Evolutionary conservation across 2,329 filamentous ascomycete genomes (phyloP).

Genomic region (Diplodia mutila): DNA sequence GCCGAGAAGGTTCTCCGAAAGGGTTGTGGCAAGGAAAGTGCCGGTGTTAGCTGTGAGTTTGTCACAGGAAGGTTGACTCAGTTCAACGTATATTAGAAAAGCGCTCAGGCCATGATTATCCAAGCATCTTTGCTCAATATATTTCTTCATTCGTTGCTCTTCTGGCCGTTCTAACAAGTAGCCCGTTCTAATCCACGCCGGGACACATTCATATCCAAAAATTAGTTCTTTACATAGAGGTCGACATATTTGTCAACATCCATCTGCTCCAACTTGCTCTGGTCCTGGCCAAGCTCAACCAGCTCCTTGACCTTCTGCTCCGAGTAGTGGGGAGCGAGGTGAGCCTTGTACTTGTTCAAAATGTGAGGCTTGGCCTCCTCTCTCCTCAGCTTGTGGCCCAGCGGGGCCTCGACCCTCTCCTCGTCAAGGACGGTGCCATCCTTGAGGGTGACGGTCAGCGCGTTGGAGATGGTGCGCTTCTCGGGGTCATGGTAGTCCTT

Average conservation of each 20-base stretch:
- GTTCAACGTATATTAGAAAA: neutral
- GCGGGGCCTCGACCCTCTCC: slow-evolving; percentile 88
- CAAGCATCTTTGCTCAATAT: neutral
- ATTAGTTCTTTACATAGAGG: slow-evolving; percentile 66
- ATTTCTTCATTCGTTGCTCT: neutral
- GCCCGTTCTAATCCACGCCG: neutral
- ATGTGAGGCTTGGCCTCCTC: slow-evolving; percentile 99
- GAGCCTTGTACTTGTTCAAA: slow-evolving; percentile 90
- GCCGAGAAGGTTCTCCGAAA: too few relatives aligned
- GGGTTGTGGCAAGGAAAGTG: neutral
- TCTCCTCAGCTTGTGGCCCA: slow-evolving; percentile 86
- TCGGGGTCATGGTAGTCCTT: slow-evolving; percentile 91
- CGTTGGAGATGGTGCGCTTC: slow-evolving; percentile 96
- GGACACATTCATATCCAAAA: neutral
- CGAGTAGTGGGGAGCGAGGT: slow-evolving; percentile 81
- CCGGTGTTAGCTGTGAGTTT: neutral
- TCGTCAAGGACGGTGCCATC: slow-evolving; percentile 92
- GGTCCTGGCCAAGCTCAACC: slow-evolving; percentile 76
- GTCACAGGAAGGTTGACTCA: neutral
- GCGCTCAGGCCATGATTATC: neutral
- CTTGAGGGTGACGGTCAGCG: slow-evolving; percentile 89
- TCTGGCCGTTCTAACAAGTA: too few relatives aligned
- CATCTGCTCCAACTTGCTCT: slow-evolving; percentile 74
- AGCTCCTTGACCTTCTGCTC: slow-evolving; percentile 79
- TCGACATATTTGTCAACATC: slow-evolving; percentile 94